A percentile compares a stretch with the other conserved stretches of the same genome.
Evolutionary conservation across 768 basidiomycete genomes (phyloP).

Genomic region (Trametes villosa): DNA sequence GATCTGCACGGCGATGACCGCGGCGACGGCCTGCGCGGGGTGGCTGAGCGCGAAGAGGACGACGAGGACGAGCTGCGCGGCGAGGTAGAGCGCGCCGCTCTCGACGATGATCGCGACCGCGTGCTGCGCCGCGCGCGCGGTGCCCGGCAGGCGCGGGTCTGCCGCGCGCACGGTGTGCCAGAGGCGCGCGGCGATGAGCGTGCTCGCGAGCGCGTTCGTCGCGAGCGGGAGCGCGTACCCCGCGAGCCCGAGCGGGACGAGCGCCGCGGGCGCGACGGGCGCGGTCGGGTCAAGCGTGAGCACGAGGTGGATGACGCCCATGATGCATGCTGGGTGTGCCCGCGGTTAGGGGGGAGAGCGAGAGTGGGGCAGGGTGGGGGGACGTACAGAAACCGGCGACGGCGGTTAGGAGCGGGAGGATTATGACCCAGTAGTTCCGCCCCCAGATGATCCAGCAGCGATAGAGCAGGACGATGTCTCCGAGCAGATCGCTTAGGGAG

Average conservation of each 20-base stretch:
- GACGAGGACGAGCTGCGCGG: constrained; percentile 43
- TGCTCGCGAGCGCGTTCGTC: constrained; percentile 47
- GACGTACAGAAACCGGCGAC: constrained; percentile 10
- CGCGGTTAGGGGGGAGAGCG: constrained; percentile 7
- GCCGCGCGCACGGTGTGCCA: constrained; percentile 33
- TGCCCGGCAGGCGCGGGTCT: constrained; percentile 27
- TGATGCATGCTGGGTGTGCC: constrained; percentile 34
- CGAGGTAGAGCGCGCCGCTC: constrained; percentile 43
- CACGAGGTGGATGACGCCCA: constrained; percentile 34
- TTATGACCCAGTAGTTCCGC: constrained; percentile 12
- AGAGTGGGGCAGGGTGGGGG: background rate
- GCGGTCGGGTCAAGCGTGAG: constrained; percentile 30
- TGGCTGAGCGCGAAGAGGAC: constrained; percentile 39
- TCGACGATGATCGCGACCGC: constrained; percentile 40
- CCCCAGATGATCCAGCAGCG: constrained; percentile 21
- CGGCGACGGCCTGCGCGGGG: constrained; percentile 42
- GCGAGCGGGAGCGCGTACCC: constrained; percentile 44
- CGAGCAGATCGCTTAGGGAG: constrained; percentile 9
- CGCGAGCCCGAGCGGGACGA: constrained; percentile 43
- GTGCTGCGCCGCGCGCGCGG: constrained; percentile 22
- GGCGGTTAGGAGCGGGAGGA: constrained; percentile 10
- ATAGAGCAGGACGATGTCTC: constrained; percentile 14
- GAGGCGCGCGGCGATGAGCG: constrained; percentile 46
- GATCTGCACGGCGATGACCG: constrained; percentile 42
- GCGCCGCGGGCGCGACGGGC: constrained; percentile 38